These are phyloP conservation scores for Ogataea minuta DNA, from an alignment of 805 yeast species.

Conservation along the genomic window DNA sequence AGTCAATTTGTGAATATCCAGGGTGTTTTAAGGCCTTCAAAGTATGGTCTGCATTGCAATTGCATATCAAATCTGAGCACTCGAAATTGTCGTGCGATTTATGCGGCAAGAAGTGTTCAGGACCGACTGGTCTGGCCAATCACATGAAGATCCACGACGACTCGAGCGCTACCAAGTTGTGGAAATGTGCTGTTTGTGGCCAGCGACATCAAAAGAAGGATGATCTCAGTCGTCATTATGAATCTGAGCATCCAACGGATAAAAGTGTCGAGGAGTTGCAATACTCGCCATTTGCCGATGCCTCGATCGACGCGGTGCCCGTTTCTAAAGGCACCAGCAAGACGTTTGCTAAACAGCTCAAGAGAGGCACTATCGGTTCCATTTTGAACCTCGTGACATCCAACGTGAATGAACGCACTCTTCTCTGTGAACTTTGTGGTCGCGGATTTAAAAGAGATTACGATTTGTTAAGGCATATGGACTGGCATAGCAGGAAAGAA, in stretches of 20 bases:
- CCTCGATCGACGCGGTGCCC: conserved; percentile 4
- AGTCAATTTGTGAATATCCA: conserved; percentile 58
- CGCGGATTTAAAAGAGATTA: conserved; percentile 50
- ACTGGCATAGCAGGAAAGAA: conserved; percentile 45
- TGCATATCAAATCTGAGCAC: conserved; percentile 70
- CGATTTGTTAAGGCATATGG: conserved; percentile 49
- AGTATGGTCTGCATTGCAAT: conserved; percentile 71
- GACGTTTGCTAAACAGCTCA: conserved; percentile 40
- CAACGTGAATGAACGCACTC: conserved; percentile 36
- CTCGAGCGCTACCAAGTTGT: conserved; percentile 47
- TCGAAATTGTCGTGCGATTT: conserved; percentile 61
- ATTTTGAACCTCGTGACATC: conserved; percentile 38
- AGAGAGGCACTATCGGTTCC: conserved; percentile 37
- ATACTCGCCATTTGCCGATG: conserved; percentile 2
- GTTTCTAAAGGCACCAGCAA: conserved; percentile 11
- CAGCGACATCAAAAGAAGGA: conserved; percentile 52
- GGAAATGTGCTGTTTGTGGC: conserved; percentile 64
- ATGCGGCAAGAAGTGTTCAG: conserved; percentile 74
- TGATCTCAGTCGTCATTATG: conserved; percentile 57
- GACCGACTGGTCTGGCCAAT: conserved; percentile 62
- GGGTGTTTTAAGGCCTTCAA: conserved; percentile 61
- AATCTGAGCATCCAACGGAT: conserved; percentile 36
- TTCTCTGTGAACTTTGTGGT: conserved; percentile 49
- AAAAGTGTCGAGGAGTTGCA: conserved; percentile 17
- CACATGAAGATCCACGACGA: conserved; percentile 75